These are phyloP conservation scores for Polyplosphaeria fusca DNA, from an alignment of 495 filamentous ascomycete species.

Conservation along the genomic window DNA sequence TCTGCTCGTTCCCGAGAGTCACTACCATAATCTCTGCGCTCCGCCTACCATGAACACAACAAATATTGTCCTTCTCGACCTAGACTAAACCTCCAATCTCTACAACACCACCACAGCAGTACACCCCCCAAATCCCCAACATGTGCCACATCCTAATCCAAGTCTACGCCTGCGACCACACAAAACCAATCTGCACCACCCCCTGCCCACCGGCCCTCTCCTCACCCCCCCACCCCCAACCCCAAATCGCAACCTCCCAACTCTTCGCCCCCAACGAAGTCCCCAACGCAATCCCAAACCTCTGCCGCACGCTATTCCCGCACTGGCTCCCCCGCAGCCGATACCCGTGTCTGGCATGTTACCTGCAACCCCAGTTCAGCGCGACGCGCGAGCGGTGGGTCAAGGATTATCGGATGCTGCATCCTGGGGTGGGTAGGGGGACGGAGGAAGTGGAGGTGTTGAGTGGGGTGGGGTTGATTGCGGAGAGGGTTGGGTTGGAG, in stretches of 20 bases:
- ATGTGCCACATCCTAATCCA: constrained; percentile 23
- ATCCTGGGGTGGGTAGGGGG: neutral
- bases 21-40: no score
- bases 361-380: constrained; percentile 8
- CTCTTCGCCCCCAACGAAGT: neutral
- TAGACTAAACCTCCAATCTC: neutral
- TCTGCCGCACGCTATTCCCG: neutral
- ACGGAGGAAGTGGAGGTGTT: constrained; percentile 1
- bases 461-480: constrained; percentile 3
- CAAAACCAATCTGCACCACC: constrained; percentile 10
- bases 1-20: neutral
- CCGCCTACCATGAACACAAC: neutral
- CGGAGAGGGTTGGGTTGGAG: constrained; percentile 8
- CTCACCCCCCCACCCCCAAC: neutral
- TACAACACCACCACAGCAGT: neutral
- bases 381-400: neutral
- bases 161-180: constrained; percentile 15
- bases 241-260: neutral
- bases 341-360: constrained; percentile 11
- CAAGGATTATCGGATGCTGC: constrained; percentile 2
- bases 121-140: neutral
- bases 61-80: neutral
- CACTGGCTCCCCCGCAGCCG: neutral
- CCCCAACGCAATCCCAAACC: neutral
- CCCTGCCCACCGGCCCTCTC: constrained; percentile 2